Evolutionary conservation across 257 asterid species (phyloP).

Genomic region (Nicotiana obtusifolia): DNA sequence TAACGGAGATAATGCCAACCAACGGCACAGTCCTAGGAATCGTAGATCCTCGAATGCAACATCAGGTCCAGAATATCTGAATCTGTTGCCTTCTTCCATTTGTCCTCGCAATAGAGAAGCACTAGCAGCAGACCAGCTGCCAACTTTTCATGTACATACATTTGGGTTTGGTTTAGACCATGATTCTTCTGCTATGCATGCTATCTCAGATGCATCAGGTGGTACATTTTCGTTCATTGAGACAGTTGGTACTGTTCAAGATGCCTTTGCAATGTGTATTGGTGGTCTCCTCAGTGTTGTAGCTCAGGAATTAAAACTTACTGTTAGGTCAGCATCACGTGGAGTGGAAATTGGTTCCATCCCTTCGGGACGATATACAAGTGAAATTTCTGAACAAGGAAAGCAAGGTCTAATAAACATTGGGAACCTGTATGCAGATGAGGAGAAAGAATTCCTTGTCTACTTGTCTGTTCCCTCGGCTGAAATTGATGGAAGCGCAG

Average conservation of each 20-base stretch:
- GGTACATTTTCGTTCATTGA: conserved; percentile 49
- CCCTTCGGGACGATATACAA: conserved; percentile 26
- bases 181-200: conserved; percentile 36
- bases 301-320: conserved; percentile 29
- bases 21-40: not conserved
- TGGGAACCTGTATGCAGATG: conserved; percentile 43
- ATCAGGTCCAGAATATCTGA: conserved; percentile 12
- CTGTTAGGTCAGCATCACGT: conserved; percentile 16
- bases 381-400: conserved; percentile 20
- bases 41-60: conserved; percentile 1
- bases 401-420: conserved; percentile 21
- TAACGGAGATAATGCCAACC: not conserved
- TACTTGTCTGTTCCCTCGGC: conserved; percentile 21
- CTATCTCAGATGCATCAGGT: conserved; percentile 38
- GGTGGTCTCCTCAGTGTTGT: conserved; percentile 46
- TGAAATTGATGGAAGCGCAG: not conserved
- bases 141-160: conserved; percentile 26
- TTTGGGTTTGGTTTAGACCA: conserved; percentile 46
- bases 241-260: conserved; percentile 33
- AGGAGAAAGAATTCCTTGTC: conserved; percentile 37
- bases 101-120: conserved; percentile 11
- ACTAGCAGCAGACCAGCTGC: not conserved
- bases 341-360: conserved; percentile 35
- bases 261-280: conserved; percentile 40
- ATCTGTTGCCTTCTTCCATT: conserved; percentile 25